Evolutionary conservation across 352 stramenopile genomes (phyloP), one percentile per base, ranked within the genome.

Genomic region (Phytopythium helicoides): DNA sequence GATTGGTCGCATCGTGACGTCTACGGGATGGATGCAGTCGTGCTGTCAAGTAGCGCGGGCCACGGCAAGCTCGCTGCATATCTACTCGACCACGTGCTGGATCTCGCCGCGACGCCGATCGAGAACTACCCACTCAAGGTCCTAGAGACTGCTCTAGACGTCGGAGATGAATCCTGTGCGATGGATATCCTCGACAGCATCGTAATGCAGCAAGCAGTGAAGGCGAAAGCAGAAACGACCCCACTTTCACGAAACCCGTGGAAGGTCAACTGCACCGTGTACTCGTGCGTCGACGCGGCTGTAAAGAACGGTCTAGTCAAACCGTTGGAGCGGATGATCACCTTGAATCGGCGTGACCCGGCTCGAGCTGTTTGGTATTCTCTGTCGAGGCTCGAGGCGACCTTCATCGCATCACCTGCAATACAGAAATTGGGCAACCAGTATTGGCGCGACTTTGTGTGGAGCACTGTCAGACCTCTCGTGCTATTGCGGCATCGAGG

Each of bases 221-320:
- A 28, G 11, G 3, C 22, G 15, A 66, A 53, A 23, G 52, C 52
- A n/a, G 60, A n/a, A 45, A 16, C 37, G 44, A 3, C 39, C 54
- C 47, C 51, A 55, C 12, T 69, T 11, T 47, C 61, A 15, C 50
- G 47, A 8, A 54, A 56, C 16, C 39, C 57, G 6, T 36, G 60
- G 22, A 47, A 63, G 41, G 41, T 53, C 22, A 66, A 66, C 40
- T 58, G 39, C 54, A 58, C 64, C 40, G 46, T 66, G 34, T 63
- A 58, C 58, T 60, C 62, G 38, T 66, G 57, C 36, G 58, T 71
- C 19, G 37, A 66, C 22, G 37, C 62, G 1, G 62, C 58, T 1
- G 26, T 66, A 15, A 41, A 49, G 23, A 12, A 26, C 44, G 35
- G 46, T 6, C 42, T 66, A 39, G 33, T 35, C 11, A 19, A 12